Conservation (phyloP, 495 filamentous ascomycete genomes). For the Daldinia vernicosa region DNA sequence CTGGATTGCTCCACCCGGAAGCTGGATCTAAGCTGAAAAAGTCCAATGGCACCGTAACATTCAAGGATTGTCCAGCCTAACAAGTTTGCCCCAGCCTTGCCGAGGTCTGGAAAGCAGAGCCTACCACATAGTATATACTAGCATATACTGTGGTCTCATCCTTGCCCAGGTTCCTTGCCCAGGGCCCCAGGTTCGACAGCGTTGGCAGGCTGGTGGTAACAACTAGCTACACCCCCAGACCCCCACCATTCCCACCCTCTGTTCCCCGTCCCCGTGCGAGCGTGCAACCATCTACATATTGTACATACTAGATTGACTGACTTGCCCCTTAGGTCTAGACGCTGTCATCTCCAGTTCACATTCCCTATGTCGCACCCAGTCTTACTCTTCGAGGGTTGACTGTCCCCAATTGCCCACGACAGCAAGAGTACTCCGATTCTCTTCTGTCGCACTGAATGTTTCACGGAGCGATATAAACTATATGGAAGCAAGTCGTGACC, state of each 20-base stretch:
- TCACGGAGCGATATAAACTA: constrained; percentile 41
- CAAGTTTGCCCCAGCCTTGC: constrained; percentile 36
- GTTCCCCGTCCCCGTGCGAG: constrained; percentile 33
- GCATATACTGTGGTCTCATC: constrained; percentile 9
- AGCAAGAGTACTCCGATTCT: constrained; percentile 34
- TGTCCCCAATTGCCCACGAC: constrained; percentile 33
- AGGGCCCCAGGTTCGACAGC: constrained; percentile 2
- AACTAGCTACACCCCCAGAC: constrained; percentile 36
- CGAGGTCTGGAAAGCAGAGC: constrained; percentile 19
- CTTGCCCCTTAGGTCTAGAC: constrained; percentile 26
- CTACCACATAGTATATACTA: constrained; percentile 5
- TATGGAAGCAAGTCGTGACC: constrained; percentile 33
- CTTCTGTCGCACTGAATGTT: constrained; percentile 36
- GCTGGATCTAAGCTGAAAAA: constrained; percentile 20
- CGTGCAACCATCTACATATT: constrained; percentile 32
- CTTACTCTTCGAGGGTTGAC: constrained; percentile 29
- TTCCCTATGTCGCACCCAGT: constrained; percentile 35
- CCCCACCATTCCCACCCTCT: constrained; percentile 26
- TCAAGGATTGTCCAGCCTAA: constrained; percentile 23
- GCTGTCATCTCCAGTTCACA: constrained; percentile 34
- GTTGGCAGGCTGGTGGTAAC: constrained; percentile 17
- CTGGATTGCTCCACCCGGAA: constrained; percentile 31
- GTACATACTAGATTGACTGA: constrained; percentile 26
- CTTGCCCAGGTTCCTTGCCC: constrained; percentile 32
- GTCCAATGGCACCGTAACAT: constrained; percentile 28